Conservation (phyloP, 257 asterid species). For the Coffea eugenioides region DNA sequence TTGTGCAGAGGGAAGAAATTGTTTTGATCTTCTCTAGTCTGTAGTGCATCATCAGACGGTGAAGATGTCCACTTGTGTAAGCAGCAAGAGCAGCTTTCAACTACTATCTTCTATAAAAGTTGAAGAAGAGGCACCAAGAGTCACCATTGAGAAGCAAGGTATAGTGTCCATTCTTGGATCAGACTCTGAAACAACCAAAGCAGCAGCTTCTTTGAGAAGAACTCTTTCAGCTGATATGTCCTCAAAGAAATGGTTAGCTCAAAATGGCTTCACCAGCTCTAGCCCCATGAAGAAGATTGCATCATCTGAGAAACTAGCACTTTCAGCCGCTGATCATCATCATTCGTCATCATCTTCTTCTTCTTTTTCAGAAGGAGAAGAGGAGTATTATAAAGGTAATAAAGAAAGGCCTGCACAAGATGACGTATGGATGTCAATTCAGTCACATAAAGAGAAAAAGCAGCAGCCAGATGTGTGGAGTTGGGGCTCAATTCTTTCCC, state of each 20-base stretch:
- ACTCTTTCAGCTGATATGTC: constrained; percentile 50
- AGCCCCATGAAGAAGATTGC: constrained; percentile 27
- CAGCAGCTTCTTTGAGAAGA: constrained; percentile 48
- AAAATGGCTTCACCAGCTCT: constrained; percentile 28
- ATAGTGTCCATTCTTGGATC: constrained; percentile 72
- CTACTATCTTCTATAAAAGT: constrained; percentile 14
- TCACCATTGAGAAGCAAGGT: constrained; percentile 45
- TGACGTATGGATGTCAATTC: constrained; percentile 58
- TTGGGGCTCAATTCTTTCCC: constrained; percentile 46
- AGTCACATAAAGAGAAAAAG: constrained; percentile 29
- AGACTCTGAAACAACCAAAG: constrained; percentile 26
- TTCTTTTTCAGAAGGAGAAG: constrained; percentile 23
- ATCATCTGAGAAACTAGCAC: constrained; percentile 31
- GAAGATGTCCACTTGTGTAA: constrained; percentile 24
- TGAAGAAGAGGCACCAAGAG: constrained; percentile 17
- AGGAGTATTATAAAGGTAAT: constrained; percentile 15
- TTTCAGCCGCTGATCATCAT: constrained; percentile 7
- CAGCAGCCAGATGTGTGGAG: constrained; percentile 2
- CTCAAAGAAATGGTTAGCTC: constrained; percentile 37
- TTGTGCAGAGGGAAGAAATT: constrained; percentile 29
- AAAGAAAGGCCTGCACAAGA: constrained; percentile 35
- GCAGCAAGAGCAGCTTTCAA: constrained; percentile 14
- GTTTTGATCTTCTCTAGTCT: constrained; percentile 5
- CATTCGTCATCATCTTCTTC: constrained; percentile 11
- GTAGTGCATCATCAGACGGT: not conserved